phyloP scores from a whole-genome alignment of 129 eudicot species.

The Flaveria sonorensis region DNA sequence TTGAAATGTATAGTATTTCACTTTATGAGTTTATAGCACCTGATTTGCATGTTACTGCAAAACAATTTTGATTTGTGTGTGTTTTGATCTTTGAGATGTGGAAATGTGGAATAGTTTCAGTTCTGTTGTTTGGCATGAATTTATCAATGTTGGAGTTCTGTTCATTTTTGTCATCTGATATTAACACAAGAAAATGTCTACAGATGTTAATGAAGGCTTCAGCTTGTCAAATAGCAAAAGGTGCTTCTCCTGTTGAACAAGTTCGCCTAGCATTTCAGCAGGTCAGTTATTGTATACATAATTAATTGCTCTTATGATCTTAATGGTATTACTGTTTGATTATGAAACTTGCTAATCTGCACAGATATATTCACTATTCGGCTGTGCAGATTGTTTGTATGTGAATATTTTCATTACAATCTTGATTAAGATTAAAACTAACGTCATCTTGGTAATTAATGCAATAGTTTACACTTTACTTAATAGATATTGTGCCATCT shows the following conservation, averaged over 20 bases:
- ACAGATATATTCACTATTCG: not conserved
- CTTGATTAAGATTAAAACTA: not conserved
- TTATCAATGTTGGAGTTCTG: conserved; percentile 20
- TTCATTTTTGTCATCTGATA: not conserved
- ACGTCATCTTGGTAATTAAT: not conserved
- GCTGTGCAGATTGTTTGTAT: not conserved
- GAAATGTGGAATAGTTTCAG: not conserved
- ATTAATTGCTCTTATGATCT: conserved; percentile 8
- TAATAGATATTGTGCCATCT: not conserved
- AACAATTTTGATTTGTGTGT: conserved; percentile 7
- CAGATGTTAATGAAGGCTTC: conserved; percentile 79
- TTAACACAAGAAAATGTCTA: conserved; percentile 27
- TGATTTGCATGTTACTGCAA: conserved; percentile 7
- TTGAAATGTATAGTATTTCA: not conserved
- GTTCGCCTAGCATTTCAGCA: conserved; percentile 67
- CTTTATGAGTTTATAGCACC: not conserved
- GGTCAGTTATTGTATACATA: conserved; percentile 57
- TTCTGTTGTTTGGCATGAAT: conserved; percentile 7
- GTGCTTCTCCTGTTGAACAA: conserved; percentile 72
- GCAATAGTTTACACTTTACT: not conserved
- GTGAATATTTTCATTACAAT: not conserved
- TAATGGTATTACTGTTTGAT: conserved; percentile 13
- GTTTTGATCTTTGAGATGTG: not conserved
- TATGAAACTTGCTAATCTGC: not conserved
- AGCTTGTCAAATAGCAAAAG: conserved; percentile 69